These are phyloP conservation scores for Coniella vitis DNA, from an alignment of 2,329 filamentous ascomycete species.

Conservation along the genomic window DNA sequence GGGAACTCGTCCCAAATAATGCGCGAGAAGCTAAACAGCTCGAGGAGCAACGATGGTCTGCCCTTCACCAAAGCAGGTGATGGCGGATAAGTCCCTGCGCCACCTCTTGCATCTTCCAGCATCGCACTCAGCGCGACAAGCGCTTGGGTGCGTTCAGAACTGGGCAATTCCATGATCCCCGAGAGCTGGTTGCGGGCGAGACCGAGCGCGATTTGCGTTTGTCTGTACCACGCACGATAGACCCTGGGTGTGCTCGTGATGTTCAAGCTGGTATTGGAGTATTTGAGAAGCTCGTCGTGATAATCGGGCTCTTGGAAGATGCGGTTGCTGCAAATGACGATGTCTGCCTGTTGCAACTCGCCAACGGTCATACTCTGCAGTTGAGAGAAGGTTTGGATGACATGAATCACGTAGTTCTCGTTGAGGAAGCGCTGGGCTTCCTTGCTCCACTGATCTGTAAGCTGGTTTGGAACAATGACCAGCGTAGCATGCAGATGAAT, in stretches of 20 bases:
- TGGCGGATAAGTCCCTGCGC: background rate
- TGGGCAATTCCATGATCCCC: background rate
- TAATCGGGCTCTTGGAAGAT: constrained; percentile 19
- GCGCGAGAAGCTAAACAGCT: constrained; percentile 31
- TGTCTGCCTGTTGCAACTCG: constrained; percentile 24
- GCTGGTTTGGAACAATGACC: constrained; percentile 33
- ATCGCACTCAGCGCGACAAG: background rate
- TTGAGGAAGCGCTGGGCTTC: constrained; percentile 30
- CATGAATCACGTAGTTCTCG: constrained; percentile 18
- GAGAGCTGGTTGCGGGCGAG: background rate
- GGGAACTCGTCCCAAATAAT: constrained; percentile 39
- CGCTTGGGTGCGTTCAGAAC: background rate
- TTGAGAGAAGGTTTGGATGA: constrained; percentile 19
- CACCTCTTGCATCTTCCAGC: background rate
- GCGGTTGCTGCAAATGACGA: constrained; percentile 31
- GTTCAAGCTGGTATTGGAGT: constrained; percentile 3
- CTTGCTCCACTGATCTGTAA: constrained; percentile 32
- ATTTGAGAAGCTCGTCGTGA: constrained; percentile 6
- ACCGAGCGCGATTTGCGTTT: background rate
- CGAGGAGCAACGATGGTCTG: constrained; percentile 21
- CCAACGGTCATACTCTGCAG: constrained; percentile 11
- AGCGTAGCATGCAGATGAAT: constrained; percentile 30
- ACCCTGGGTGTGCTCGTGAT: background rate
- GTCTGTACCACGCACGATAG: constrained; percentile 14
- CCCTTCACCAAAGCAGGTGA: background rate